Base-by-base conservation (phyloP, 208 protist species). In the Leishmania martiniquensis region DNA sequence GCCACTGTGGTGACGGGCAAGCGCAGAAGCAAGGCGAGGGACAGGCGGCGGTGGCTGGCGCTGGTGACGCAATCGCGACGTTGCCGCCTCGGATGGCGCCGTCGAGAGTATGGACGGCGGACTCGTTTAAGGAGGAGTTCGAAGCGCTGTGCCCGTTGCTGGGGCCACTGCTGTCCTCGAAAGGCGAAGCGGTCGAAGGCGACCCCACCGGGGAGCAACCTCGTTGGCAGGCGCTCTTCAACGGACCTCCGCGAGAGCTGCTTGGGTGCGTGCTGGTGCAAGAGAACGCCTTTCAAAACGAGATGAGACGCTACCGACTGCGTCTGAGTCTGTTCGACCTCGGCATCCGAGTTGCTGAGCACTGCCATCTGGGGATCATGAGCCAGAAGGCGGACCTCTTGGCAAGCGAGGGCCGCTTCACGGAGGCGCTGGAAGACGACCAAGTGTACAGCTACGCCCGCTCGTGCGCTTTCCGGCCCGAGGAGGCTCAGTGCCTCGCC, bases 351-450 rank as follows among this genome's bases (percentile, higher is more conserved):
- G 93, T 97, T 1, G 93, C 88, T 4, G 93, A 97, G 85, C 93
- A 97, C 74, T 94, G 91, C 84, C 93, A 97, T 76, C 75, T 97
- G 37, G 82, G 90, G 60, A 89, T 85, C 75, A 95, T 95, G 93
- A 94, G 89, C 78, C 79, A 78, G 22, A 66, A 71, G 4, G 91
- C 93, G 25, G 93, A 97, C 77, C 77, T 45, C 10, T 78, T 88
- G 2, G 90, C 87, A 0, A 62, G 49, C 34, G 72, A 62, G 29
- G 89, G 89, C 9, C 79, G 72, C 34, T 83, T 77, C 66, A 73
- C 42, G 20, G 90, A 77, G 49, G 83, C 86, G n/a, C 84, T 97
- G 55, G 73, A 75, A 22, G 85, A 97, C 42, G 88, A 95, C 57
- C 85, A 97, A 75, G 80, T 94, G 45, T 91, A 88, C 82, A 90